Percentiles rank a stretch among this genome's conserved stretches.
phyloP scores from a whole-genome alignment of 2,329 filamentous ascomycete genomes.

The Fusarium oligoseptatum region DNA sequence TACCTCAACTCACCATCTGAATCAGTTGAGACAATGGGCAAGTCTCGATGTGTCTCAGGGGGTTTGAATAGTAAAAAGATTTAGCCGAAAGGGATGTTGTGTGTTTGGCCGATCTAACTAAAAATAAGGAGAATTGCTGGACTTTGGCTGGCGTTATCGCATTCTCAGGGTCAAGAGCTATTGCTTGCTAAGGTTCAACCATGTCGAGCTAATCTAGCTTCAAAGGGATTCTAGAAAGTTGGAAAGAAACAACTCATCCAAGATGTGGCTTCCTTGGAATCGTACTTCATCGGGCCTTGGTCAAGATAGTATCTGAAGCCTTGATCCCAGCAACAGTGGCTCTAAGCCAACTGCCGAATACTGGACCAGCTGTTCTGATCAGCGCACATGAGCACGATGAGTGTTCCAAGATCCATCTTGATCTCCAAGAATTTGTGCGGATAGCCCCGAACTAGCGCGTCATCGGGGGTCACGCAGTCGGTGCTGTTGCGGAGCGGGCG shows the following conservation, averaged over 20 bases:
- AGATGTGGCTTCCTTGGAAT: not conserved
- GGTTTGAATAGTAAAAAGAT: not conserved
- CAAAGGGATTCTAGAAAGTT: not conserved
- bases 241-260: not conserved
- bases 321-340: not conserved
- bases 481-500: slow-evolving; percentile 12
- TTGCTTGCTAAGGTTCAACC: not conserved
- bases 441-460: slow-evolving; percentile 31
- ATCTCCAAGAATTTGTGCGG: not conserved
- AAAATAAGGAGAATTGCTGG: not conserved
- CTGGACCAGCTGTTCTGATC: not conserved
- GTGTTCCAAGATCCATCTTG: not conserved
- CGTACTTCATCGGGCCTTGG: not conserved
- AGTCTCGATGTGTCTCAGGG: not conserved
- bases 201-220: not conserved
- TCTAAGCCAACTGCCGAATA: not conserved
- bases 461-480: slow-evolving; percentile 28
- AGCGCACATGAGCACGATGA: not conserved
- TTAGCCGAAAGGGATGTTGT: not conserved
- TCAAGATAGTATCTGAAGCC: not conserved
- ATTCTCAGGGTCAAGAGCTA: not conserved
- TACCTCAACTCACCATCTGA: not conserved
- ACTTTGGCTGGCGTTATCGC: not conserved
- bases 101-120: not conserved
- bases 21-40: not conserved